A percentile compares a stretch with the other conserved stretches of the same genome.
These are phyloP conservation scores for Citrus cavaleriei DNA, from an alignment of 345 rosid species.

Conservation along the genomic window DNA sequence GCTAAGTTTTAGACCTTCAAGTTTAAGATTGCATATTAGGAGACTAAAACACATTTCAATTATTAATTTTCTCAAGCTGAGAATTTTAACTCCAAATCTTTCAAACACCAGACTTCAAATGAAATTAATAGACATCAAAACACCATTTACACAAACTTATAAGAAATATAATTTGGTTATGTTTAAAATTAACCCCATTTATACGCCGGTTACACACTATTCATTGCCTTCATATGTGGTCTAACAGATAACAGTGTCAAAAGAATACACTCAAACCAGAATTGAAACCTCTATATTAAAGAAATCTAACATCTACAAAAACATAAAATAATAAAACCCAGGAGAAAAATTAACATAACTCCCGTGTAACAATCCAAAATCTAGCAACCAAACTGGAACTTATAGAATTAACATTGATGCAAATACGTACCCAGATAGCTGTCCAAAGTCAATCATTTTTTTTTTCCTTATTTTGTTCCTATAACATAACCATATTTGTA, in stretches of 20 bases:
- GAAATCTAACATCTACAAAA: neutral
- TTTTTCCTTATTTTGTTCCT: neutral
- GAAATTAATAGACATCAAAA: too few species aligned
- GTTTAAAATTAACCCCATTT: too few species aligned
- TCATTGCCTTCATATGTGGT: neutral
- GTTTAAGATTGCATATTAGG: too few species aligned
- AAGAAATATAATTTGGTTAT: too few species aligned
- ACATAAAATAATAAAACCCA: neutral
- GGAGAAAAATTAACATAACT: neutral
- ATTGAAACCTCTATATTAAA: neutral
- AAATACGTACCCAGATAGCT: neutral
- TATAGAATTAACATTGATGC: neutral
- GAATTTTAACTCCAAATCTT: too few species aligned
- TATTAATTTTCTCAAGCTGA: too few species aligned
- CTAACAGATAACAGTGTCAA: neutral
- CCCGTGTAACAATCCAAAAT: neutral
- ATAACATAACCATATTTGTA: neutral
- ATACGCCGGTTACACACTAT: too few species aligned
- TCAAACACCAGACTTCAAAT: too few species aligned
- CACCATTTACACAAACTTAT: too few species aligned
- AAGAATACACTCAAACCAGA: neutral
- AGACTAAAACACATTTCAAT: too few species aligned
- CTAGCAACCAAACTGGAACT: neutral
- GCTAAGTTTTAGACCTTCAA: too few species aligned
- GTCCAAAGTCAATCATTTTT: neutral